Evolutionary conservation across 139 green algal genomes (phyloP).

Genomic region (Deuterostichococcus epilithicus): DNA sequence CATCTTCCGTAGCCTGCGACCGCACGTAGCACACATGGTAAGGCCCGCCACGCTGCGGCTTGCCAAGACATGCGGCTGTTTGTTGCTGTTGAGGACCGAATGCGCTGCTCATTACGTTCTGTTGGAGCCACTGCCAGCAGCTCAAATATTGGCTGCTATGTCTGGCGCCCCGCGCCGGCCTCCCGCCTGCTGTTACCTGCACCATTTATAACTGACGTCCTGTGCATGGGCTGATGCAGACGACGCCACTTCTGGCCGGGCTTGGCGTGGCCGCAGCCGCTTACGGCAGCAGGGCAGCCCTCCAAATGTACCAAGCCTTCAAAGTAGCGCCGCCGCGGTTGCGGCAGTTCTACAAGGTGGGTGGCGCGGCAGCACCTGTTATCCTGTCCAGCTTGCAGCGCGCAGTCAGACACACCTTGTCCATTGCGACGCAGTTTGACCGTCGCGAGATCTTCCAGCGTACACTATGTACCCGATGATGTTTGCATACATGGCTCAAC

Average conservation of each 20-base stretch:
- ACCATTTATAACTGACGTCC: no score
- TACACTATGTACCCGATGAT: neutral
- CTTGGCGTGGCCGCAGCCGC: conserved; percentile 82
- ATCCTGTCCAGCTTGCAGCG: neutral
- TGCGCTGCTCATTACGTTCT: no score
- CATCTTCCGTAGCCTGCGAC: no score
- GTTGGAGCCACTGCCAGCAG: no score
- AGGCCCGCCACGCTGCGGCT: no score
- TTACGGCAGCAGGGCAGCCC: conserved; percentile 57
- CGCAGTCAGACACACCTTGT: neutral
- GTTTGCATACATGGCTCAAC: neutral
- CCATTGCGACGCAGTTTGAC: neutral
- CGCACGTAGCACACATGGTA: no score
- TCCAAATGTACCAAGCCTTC: conserved; percentile 70
- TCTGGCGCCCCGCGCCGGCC: no score
- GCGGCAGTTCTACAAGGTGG: conserved; percentile 81
- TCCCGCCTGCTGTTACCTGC: no score
- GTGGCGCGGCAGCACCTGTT: neutral
- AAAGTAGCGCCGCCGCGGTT: conserved; percentile 47
- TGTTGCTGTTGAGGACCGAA: no score
- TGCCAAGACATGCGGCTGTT: no score
- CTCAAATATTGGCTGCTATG: no score
- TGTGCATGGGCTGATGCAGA: no score
- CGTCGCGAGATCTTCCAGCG: neutral
- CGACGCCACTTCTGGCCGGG: conserved; percentile 79